A percentile compares a stretch with the other conserved stretches of the same genome.
Evolutionary conservation across 2,329 filamentous ascomycete species (phyloP).

Genomic region (Penicillium nordicum): DNA sequence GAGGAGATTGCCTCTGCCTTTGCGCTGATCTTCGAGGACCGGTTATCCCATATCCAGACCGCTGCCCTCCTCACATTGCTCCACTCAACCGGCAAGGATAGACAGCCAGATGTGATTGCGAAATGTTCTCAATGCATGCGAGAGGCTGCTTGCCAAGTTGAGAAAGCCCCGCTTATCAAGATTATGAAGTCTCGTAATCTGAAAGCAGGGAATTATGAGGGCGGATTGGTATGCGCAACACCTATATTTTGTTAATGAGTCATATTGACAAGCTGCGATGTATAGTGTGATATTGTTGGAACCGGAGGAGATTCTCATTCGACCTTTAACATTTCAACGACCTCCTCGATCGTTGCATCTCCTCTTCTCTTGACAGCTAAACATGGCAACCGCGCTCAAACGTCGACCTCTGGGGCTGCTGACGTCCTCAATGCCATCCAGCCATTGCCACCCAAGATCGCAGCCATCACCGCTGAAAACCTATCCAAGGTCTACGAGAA

Average conservation of each 20-base stretch:
- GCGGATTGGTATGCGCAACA: constrained; percentile 67
- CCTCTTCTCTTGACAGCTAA: constrained; percentile 83
- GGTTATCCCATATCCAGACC: constrained; percentile 81
- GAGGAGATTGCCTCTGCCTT: constrained; percentile 87
- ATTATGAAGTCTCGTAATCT: constrained; percentile 60
- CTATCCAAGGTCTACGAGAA: constrained; percentile 69
- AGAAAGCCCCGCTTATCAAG: constrained; percentile 58
- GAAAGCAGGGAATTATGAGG: constrained; percentile 70
- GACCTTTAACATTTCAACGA: constrained; percentile 98
- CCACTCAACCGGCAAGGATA: constrained; percentile 85
- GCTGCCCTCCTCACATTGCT: constrained; percentile 84
- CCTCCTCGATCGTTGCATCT: constrained; percentile 86
- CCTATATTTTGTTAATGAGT: not conserved
- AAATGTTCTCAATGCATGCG: constrained; percentile 83
- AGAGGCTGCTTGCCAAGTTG: constrained; percentile 69
- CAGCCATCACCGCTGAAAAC: constrained; percentile 68
- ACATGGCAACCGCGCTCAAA: constrained; percentile 93
- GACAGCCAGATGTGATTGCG: constrained; percentile 78
- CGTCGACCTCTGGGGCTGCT: constrained; percentile 91
- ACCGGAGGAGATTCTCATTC: constrained; percentile 95
- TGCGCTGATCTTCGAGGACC: constrained; percentile 85
- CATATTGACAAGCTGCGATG: not conserved
- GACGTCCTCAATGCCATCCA: constrained; percentile 77
- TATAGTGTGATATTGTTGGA: constrained; percentile 87
- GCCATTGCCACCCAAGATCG: constrained; percentile 69